A percentile compares a stretch with the other conserved stretches of the same genome.
Evolutionary conservation across 169 alveolate genomes (phyloP).

Genomic region (Cryptosporidium meleagridis): DNA sequence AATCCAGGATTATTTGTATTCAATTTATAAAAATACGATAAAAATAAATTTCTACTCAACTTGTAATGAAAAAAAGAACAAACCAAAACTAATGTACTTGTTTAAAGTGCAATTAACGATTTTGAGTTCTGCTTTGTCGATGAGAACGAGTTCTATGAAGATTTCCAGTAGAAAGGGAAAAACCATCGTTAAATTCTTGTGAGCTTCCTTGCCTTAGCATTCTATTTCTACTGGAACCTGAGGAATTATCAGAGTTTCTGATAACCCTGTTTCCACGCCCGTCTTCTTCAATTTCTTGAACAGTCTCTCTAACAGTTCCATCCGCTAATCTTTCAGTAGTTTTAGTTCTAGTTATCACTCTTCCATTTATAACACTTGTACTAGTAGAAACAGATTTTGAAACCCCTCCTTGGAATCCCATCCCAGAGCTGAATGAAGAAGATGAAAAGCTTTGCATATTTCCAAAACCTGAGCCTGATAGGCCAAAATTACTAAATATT

Average conservation of each 20-base stretch:
- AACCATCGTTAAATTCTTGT: not conserved
- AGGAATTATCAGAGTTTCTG: slow-evolving; percentile 41
- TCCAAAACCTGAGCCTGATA: slow-evolving; percentile 63
- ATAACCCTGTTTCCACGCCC: slow-evolving; percentile 60
- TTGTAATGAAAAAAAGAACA: not conserved
- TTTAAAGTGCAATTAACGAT: slow-evolving; percentile 5
- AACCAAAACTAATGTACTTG: not conserved
- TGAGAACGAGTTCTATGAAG: slow-evolving; percentile 75
- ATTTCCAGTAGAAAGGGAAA: slow-evolving; percentile 18
- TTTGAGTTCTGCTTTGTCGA: slow-evolving; percentile 10
- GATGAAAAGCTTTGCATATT: slow-evolving; percentile 38
- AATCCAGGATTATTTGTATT: not conserved
- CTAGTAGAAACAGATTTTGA: slow-evolving; percentile 65
- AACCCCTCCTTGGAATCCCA: slow-evolving; percentile 55
- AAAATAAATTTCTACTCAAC: not conserved
- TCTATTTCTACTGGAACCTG: slow-evolving; percentile 10
- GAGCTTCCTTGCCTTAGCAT: slow-evolving; percentile 68
- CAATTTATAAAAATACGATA: not conserved
- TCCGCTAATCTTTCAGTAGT: slow-evolving; percentile 69
- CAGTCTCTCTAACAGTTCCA: slow-evolving; percentile 62
- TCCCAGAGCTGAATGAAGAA: slow-evolving; percentile 43
- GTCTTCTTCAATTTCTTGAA: slow-evolving; percentile 68
- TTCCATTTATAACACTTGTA: slow-evolving; percentile 67
- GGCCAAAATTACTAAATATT: slow-evolving; percentile 52
- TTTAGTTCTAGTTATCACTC: slow-evolving; percentile 54